These are phyloP conservation scores for Juncus inflexus DNA, from an alignment of 176 grass and related monocot species.

Conservation along the genomic window DNA sequence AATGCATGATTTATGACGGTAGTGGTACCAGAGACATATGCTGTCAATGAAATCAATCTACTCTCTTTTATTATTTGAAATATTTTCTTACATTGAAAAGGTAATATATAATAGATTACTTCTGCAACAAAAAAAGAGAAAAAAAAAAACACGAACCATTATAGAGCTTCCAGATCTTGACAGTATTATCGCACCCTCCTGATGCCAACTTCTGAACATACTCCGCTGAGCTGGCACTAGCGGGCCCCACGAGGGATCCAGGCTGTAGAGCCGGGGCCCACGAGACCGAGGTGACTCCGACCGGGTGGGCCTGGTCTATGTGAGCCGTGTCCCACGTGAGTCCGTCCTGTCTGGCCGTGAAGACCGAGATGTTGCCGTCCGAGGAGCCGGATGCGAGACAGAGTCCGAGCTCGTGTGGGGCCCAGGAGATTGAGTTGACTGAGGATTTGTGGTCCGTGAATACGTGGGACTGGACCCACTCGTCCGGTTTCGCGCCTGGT, in stretches of 20 bases:
- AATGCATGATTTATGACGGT: no score
- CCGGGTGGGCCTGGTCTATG: conserved; percentile 67
- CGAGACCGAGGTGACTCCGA: conserved; percentile 67
- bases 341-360: conserved; percentile 57
- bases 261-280: conserved; percentile 56
- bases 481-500: conserved; percentile 47
- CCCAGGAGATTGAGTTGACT: conserved; percentile 70
- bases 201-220: conserved; percentile 68
- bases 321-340: conserved; percentile 51
- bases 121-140: no score
- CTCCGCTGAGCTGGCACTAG: conserved; percentile 51
- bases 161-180: conserved; percentile 76
- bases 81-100: no score
- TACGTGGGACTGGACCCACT: conserved; percentile 48
- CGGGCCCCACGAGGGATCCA: conserved; percentile 40
- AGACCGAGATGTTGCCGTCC: conserved; percentile 70
- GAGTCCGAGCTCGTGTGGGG: conserved; percentile 64
- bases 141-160: conserved; percentile 22
- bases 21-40: no score
- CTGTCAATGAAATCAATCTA: no score
- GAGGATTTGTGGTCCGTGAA: conserved; percentile 67
- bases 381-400: conserved; percentile 68
- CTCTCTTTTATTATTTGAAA: no score
- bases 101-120: no score
- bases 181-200: conserved; percentile 69